A percentile compares a stretch with the other conserved stretches of the same genome.
Conservation (phyloP, 2,329 filamentous ascomycete species). For the Colletotrichum cereale region DNA sequence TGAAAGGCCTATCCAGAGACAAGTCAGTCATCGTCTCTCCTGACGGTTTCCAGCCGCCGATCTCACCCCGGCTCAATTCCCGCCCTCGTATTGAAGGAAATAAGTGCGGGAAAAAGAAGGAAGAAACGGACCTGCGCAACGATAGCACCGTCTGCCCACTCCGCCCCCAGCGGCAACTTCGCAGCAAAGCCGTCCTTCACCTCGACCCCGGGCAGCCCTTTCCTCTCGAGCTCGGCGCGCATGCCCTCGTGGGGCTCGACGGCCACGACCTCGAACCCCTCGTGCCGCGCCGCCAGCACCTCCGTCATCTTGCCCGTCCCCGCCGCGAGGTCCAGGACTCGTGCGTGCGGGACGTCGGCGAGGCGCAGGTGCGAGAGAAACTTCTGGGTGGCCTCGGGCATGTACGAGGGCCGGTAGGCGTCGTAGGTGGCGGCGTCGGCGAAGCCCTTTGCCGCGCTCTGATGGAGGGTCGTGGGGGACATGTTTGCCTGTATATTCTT, state of each 20-base stretch:
- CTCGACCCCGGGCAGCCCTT: conserved; percentile 66
- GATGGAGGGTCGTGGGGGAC: conserved; percentile 61
- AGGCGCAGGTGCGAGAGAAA: conserved; percentile 70
- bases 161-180: conserved; percentile 66
- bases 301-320: conserved; percentile 81
- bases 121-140: conserved; percentile 70
- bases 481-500: background rate
- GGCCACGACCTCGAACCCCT: conserved; percentile 71
- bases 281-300: conserved; percentile 67
- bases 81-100: background rate
- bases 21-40: conserved; percentile 31
- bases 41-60: background rate
- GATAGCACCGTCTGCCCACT: conserved; percentile 74
- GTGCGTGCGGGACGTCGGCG: conserved; percentile 57
- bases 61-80: background rate
- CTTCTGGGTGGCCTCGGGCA: conserved; percentile 65
- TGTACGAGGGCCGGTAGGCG: conserved; percentile 76
- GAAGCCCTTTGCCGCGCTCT: conserved; percentile 68
- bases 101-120: conserved; percentile 16
- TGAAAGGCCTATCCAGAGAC: conserved; percentile 60
- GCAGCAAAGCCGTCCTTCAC: conserved; percentile 70
- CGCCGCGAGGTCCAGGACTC: conserved; percentile 73
- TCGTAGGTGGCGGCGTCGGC: conserved; percentile 75
- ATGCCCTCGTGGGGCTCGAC: conserved; percentile 76
- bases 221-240: conserved; percentile 70